Base-by-base conservation (phyloP, 1,284 basidiomycete genomes). In the Marasmius fiardii region DNA sequence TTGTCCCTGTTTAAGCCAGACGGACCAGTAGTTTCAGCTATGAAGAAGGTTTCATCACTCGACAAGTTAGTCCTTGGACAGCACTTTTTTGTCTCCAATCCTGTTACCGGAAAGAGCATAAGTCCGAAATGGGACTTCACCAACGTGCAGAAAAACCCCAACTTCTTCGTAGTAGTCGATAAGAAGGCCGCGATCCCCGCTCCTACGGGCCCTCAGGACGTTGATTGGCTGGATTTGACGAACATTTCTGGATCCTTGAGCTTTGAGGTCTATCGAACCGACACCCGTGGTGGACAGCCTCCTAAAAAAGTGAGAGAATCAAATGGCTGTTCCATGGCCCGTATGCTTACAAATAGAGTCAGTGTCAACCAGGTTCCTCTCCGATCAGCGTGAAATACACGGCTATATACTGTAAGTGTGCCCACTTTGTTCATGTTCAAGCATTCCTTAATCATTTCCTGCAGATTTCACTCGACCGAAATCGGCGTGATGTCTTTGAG, bases 201-300 rank as follows among this genome's bases (percentile, higher is more conserved):
- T 14, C 82, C 82, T 10, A 69, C 68, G 23, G 68, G 79, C 51
- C 61, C 66, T 10, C 61, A 67, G 45, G 78, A 87, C 61, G 71
- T 88, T 24, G 75, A 81, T 58, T 85, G 82, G 80, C 70, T 88
- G 20, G 66, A 77, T 57, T 69, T 88, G 18, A 72, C 68, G 26
- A 67, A 65, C 37, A 68, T 80, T 10, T 58, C 75, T 45, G 84
- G 84, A 4, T 63, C 68, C 2, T 66, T 86, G 35, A 81, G 84
- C 2, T 71, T 70, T 53, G 67, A 74, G 52, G 72, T 86, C 4
- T 84, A 77, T 70, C 70, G 85, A 53, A 70, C 79, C 11, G 77
- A 84, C 62, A 88, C 85, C 11, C 71, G 74, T 14, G 75, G 71
- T 34, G 85, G 86, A 18, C 81, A 86, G 65, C 81, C 85, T 12